Evolutionary conservation across 2,329 filamentous ascomycete genomes (phyloP).

Genomic region (Cephalotrichum gorgonifer): DNA sequence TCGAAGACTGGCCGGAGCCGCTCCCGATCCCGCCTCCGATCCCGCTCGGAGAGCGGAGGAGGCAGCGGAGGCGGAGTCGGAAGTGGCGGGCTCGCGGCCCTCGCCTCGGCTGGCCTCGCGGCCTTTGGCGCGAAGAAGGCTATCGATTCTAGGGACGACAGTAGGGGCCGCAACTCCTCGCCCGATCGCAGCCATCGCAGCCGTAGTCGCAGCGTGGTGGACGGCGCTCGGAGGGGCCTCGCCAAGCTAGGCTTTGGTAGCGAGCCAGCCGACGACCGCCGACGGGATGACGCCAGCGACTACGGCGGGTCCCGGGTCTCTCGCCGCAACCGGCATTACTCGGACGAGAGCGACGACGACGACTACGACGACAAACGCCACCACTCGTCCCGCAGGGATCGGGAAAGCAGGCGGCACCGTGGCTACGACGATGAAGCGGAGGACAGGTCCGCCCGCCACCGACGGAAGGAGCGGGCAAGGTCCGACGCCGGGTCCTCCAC

Average conservation of each 20-base stretch:
- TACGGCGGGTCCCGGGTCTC: conserved; percentile 25
- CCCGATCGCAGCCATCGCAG: conserved; percentile 33
- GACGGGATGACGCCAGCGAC: conserved; percentile 33
- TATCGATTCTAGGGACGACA: conserved; percentile 16
- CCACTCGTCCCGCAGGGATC: conserved; percentile 23
- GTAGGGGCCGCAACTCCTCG: conserved; percentile 37
- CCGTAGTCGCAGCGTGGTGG: conserved; percentile 57
- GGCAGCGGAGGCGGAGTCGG: conserved; percentile 30
- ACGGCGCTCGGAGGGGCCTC: conserved; percentile 48
- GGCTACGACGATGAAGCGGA: conserved; percentile 32
- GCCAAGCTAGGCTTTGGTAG: conserved; percentile 52
- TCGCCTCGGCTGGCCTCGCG: conserved; percentile 52
- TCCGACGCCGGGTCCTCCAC: conserved; percentile 40
- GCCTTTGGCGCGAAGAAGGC: conserved; percentile 53
- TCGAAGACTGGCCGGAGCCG: conserved; percentile 51
- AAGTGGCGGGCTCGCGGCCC: conserved; percentile 37
- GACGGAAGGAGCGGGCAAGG: conserved; percentile 27
- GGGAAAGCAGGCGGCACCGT: conserved; percentile 21
- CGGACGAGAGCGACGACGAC: conserved; percentile 35
- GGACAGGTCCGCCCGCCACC: conserved; percentile 29
- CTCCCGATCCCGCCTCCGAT: conserved; percentile 57
- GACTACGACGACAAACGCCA: conserved; percentile 32
- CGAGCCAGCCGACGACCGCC: conserved; percentile 27
- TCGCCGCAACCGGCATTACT: conserved; percentile 28
- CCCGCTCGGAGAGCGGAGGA: conserved; percentile 31